Evolutionary conservation across 2,329 filamentous ascomycete genomes (phyloP).

Genomic region (Pseudocercospora pini-densiflorae): DNA sequence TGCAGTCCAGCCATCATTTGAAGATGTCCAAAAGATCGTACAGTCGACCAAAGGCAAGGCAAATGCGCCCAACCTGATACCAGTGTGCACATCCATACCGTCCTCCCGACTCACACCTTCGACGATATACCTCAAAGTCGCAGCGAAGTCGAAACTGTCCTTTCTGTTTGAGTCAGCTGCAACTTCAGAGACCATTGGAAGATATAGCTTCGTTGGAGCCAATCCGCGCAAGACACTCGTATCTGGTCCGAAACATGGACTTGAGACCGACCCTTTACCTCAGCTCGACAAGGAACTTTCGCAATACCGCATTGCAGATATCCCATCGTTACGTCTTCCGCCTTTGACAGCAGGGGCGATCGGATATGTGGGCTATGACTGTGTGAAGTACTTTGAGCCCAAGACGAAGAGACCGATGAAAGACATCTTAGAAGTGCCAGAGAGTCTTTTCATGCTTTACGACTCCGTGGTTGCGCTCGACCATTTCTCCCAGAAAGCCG

Average conservation of each 20-base stretch:
- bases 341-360: slow-evolving; percentile 90
- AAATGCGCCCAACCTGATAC: slow-evolving; percentile 76
- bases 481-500: slow-evolving; percentile 89
- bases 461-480: slow-evolving; percentile 95
- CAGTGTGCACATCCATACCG: slow-evolving; percentile 80
- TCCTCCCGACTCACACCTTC: slow-evolving; percentile 94
- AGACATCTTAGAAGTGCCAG: slow-evolving; percentile 85
- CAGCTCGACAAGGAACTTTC: slow-evolving; percentile 80
- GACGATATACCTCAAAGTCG: slow-evolving; percentile 92
- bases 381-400: slow-evolving; percentile 96
- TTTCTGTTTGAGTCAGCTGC: slow-evolving; percentile 97
- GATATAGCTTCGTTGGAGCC: slow-evolving; percentile 95
- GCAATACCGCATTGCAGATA: slow-evolving; percentile 76
- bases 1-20: slow-evolving; percentile 63
- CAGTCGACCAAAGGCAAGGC: slow-evolving; percentile 54
- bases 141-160: slow-evolving; percentile 78
- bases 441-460: slow-evolving; percentile 96
- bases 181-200: slow-evolving; percentile 85
- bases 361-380: slow-evolving; percentile 97
- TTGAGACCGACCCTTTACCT: slow-evolving; percentile 81
- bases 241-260: slow-evolving; percentile 86
- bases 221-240: slow-evolving; percentile 77
- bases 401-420: slow-evolving; percentile 85
- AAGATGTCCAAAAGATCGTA: slow-evolving; percentile 63
- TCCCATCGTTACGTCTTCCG: slow-evolving; percentile 82